phyloP scores from a whole-genome alignment of 805 yeast species.

The Priceomyces haplophilus region DNA sequence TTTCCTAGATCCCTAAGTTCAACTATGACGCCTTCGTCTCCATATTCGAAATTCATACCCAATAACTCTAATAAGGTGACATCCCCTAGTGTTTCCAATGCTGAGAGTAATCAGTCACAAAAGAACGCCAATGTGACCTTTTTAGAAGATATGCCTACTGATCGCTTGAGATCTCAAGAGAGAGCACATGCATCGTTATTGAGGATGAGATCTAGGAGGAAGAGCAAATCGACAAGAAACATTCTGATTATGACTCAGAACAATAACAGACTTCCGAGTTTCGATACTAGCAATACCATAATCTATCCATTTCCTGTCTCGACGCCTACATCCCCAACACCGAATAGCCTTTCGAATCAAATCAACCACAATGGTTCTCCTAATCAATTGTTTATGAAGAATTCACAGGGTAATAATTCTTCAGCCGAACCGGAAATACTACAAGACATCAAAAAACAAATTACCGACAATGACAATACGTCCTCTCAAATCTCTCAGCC shows the following conservation, averaged over 20 bases:
- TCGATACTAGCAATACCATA: slow-evolving; percentile 14
- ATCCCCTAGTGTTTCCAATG: background rate
- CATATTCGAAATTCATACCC: slow-evolving; percentile 1
- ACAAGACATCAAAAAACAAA: background rate
- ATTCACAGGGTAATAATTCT: background rate
- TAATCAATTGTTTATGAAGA: background rate
- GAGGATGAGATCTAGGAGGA: slow-evolving; percentile 58
- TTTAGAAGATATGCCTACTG: slow-evolving; percentile 26
- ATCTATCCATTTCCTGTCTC: slow-evolving; percentile 15
- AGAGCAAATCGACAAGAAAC: slow-evolving; percentile 41
- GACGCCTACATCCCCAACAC: slow-evolving; percentile 20
- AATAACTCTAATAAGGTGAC: background rate
- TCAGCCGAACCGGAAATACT: too few species aligned
- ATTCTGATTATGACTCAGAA: slow-evolving; percentile 24
- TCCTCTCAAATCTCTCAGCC: background rate
- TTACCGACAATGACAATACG: background rate
- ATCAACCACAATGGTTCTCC: background rate
- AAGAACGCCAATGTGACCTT: slow-evolving; percentile 10
- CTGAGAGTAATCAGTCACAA: background rate
- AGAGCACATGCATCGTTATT: slow-evolving; percentile 64
- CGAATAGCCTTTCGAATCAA: slow-evolving; percentile 2
- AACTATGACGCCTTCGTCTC: background rate
- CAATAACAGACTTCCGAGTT: slow-evolving; percentile 18
- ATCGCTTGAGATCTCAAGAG: slow-evolving; percentile 46
- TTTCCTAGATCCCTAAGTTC: slow-evolving; percentile 19